Evolutionary conservation across 2,329 filamentous ascomycete genomes (phyloP).

Genomic region (Trichoderma sp.): DNA sequence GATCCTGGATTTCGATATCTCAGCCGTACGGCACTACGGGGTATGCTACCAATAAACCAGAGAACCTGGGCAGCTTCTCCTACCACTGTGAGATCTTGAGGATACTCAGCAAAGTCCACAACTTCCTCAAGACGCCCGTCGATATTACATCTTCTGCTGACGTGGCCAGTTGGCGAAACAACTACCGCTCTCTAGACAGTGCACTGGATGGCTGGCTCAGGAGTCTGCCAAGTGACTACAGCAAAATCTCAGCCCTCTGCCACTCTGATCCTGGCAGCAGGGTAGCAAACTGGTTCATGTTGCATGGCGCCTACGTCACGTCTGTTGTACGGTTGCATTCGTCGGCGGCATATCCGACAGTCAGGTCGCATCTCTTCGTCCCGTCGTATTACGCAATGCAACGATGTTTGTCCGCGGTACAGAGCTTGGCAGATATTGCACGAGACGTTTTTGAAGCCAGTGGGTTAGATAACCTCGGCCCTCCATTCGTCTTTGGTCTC

Average conservation of each 20-base stretch:
- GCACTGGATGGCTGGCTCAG: conserved; percentile 43
- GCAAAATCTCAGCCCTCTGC: conserved; percentile 45
- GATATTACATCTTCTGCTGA: conserved; percentile 40
- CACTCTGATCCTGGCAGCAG: conserved; percentile 46
- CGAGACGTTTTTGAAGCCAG: conserved; percentile 45
- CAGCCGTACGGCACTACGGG: conserved; percentile 28
- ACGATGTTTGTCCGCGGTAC: conserved; percentile 43
- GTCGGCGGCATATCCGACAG: conserved; percentile 42
- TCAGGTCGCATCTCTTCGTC: conserved; percentile 41
- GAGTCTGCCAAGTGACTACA: conserved; percentile 44
- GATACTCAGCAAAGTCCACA: conserved; percentile 43
- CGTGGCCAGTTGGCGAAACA: conserved; percentile 42
- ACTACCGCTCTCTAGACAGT: conserved; percentile 40
- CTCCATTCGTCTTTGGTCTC: conserved; percentile 45
- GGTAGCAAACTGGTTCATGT: conserved; percentile 48
- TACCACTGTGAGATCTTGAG: conserved; percentile 46
- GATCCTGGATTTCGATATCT: conserved; percentile 30
- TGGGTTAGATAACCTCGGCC: conserved; percentile 42
- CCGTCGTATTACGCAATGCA: conserved; percentile 47
- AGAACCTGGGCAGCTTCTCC: conserved; percentile 45
- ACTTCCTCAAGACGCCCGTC: conserved; percentile 41
- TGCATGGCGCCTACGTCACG: conserved; percentile 46
- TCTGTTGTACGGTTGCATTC: conserved; percentile 45
- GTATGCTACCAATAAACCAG: conserved; percentile 38
- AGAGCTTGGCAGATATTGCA: conserved; percentile 44